A percentile compares a stretch with the other conserved stretches of the same genome.
Conservation (phyloP, 2,329 filamentous ascomycete species). For the Fusarium scirpi region DNA sequence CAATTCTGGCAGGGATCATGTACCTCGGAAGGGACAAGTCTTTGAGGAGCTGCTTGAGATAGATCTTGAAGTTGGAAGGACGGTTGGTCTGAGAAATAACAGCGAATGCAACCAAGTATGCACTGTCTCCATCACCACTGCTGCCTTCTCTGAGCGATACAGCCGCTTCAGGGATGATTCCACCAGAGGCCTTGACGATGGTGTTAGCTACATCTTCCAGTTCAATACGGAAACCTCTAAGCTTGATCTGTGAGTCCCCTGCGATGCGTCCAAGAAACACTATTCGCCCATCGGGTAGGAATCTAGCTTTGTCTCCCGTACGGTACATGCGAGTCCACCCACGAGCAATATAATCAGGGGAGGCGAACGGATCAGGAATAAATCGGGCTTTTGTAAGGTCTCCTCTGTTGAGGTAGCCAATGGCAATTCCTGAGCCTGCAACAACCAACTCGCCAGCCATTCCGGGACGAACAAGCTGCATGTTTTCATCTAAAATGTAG, state of each 20-base stretch:
- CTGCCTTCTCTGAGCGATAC: neutral
- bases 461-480: neutral
- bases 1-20: slow-evolving; percentile 1
- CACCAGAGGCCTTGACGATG: neutral
- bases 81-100: neutral
- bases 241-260: slow-evolving; percentile 10
- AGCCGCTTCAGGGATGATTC: neutral
- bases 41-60: neutral
- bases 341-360: neutral
- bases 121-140: neutral
- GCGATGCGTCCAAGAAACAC: slow-evolving; percentile 1
- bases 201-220: slow-evolving; percentile 11
- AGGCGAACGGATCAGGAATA: neutral
- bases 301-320: slow-evolving; percentile 7
- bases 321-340: slow-evolving; percentile 6
- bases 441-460: slow-evolving; percentile 3
- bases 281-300: neutral
- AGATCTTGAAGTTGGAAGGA: neutral
- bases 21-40: slow-evolving; percentile 1
- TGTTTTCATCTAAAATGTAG: slow-evolving; percentile 5
- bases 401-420: slow-evolving; percentile 4
- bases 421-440: neutral
- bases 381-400: neutral
- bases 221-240: slow-evolving; percentile 13
- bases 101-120: slow-evolving; percentile 1